A percentile compares a stretch with the other conserved stretches of the same genome.
These are phyloP conservation scores for Quercus cerris DNA, from an alignment of 306 rosid species.

Conservation along the genomic window DNA sequence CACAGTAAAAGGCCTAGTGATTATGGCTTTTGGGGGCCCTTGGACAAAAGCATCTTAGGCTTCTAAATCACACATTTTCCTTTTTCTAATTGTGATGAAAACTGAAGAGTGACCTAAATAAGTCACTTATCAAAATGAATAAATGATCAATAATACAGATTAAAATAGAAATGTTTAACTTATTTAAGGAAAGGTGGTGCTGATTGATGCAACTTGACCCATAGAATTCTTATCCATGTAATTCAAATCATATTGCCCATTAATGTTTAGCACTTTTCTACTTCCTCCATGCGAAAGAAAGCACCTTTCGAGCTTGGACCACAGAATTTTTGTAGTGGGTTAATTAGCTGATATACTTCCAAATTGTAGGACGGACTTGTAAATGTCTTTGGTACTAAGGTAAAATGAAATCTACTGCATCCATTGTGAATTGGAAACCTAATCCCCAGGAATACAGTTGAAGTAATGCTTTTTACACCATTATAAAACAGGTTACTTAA, in stretches of 20 bases:
- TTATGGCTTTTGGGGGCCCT: constrained; percentile 44
- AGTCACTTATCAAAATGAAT: constrained; percentile 20
- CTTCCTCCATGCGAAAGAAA: constrained; percentile 17
- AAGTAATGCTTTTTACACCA: too few species aligned
- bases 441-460: too few species aligned
- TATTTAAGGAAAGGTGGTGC: constrained; percentile 27
- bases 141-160: constrained; percentile 38
- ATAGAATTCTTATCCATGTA: constrained; percentile 10
- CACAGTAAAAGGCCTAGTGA: constrained; percentile 39
- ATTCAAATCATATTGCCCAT: neutral
- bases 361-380: too few species aligned
- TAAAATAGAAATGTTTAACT: constrained; percentile 14
- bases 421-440: too few species aligned
- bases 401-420: too few species aligned
- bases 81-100: constrained; percentile 28
- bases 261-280: constrained; percentile 23
- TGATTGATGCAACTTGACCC: constrained; percentile 24
- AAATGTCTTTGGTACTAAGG: too few species aligned
- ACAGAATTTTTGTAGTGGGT: constrained; percentile 1
- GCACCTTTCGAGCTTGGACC: constrained; percentile 29
- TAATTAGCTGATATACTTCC: neutral
- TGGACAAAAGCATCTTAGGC: constrained; percentile 50
- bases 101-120: constrained; percentile 10
- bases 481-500: too few species aligned
- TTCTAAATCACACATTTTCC: constrained; percentile 31